Conservation (phyloP, 2,329 filamentous ascomycete genomes). For the Colletotrichum sp. region DNA sequence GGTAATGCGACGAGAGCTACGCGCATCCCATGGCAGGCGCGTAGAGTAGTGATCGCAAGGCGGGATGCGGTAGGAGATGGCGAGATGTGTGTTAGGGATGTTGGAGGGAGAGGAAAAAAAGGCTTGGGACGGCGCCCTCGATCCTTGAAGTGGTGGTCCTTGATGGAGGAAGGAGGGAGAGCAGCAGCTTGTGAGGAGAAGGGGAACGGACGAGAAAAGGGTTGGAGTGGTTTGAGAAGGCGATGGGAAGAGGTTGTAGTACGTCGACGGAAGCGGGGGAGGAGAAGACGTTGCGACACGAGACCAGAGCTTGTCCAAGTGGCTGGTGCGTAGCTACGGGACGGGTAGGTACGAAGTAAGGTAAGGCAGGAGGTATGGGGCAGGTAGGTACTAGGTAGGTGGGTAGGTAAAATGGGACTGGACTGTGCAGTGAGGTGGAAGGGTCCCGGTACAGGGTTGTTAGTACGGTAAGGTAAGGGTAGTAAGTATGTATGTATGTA, state of each 20-base stretch:
- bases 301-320: conserved; percentile 24
- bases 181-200: conserved; percentile 19
- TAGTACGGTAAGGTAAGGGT: background rate
- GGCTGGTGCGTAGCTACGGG: conserved; percentile 18
- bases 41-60: conserved; percentile 11
- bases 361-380: background rate
- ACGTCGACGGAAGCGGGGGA: conserved; percentile 21
- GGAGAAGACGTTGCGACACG: conserved; percentile 23
- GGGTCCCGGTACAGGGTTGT: background rate
- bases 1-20: conserved; percentile 28
- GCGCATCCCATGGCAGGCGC: conserved; percentile 38
- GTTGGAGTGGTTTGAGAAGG: conserved; percentile 21
- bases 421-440: background rate
- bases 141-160: background rate
- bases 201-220: conserved; percentile 14
- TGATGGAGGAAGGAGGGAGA: background rate
- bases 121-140: background rate
- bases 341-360: conserved; percentile 14
- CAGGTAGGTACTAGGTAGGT: background rate
- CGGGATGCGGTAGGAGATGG: background rate
- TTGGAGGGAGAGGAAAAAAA: background rate
- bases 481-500: background rate
- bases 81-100: background rate
- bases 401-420: background rate
- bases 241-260: conserved; percentile 20